phyloP scores from a whole-genome alignment of 371 early-diverging fungal genomes.

The Chytridiales sp. region DNA sequence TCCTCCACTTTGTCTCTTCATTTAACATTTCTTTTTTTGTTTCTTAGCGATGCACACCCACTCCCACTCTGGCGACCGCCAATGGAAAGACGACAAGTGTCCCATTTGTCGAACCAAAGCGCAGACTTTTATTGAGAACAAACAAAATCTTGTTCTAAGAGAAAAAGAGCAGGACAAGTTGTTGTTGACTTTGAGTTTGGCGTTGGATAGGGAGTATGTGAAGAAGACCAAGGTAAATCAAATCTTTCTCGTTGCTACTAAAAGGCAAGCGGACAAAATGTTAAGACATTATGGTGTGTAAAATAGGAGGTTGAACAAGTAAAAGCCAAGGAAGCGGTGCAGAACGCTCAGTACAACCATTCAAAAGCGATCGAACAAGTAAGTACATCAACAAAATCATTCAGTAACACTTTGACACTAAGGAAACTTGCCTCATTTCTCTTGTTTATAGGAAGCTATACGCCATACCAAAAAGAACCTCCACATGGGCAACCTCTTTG shows the following conservation, averaged over 20 bases:
- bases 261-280: too few relatives aligned
- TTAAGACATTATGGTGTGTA: neutral
- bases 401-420: too few relatives aligned
- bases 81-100: constrained; percentile 41
- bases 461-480: constrained; percentile 7
- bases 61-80: constrained; percentile 39
- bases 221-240: constrained; percentile 21
- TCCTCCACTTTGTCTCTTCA: neutral
- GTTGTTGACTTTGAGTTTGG: constrained; percentile 38
- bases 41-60: constrained; percentile 35
- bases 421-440: too few relatives aligned
- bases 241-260: neutral
- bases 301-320: constrained; percentile 20
- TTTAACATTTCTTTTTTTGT: too few relatives aligned
- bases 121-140: constrained; percentile 23
- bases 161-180: constrained; percentile 45
- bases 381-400: neutral
- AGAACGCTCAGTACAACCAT: constrained; percentile 39
- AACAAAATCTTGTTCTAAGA: constrained; percentile 15
- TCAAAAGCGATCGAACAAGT: constrained; percentile 27
- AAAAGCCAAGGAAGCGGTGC: constrained; percentile 23
- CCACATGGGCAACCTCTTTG: constrained; percentile 44
- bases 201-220: constrained; percentile 36
- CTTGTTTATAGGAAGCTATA: too few relatives aligned
- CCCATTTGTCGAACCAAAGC: constrained; percentile 38